A percentile compares a stretch with the other conserved stretches of the same genome.
phyloP scores from a whole-genome alignment of 2,329 filamentous ascomycete species.

The Ambrosiella beaveri region DNA sequence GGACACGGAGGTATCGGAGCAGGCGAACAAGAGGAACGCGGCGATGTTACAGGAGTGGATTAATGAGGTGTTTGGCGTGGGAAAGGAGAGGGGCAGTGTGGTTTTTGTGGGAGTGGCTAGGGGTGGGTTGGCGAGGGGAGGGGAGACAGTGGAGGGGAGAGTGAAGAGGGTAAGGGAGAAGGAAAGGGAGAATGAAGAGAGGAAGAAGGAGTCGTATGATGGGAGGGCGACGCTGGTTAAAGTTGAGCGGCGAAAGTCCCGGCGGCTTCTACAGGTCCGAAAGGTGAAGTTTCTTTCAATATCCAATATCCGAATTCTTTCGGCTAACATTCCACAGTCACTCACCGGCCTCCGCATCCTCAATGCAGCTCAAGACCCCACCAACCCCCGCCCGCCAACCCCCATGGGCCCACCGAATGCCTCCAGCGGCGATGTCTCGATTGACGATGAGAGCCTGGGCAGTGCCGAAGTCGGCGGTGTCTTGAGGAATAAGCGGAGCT shows the following conservation, averaged over 20 bases:
- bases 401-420: neutral
- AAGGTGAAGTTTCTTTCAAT: neutral
- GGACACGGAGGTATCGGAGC: slow-evolving; percentile 48
- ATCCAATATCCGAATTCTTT: no score
- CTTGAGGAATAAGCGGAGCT: slow-evolving; percentile 28
- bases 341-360: neutral
- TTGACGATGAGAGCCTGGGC: neutral
- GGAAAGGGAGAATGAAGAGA: neutral
- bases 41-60: slow-evolving; percentile 62
- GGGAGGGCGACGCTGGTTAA: neutral
- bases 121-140: slow-evolving; percentile 53
- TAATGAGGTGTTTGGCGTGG: slow-evolving; percentile 50
- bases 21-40: slow-evolving; percentile 67
- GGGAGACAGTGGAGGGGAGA: slow-evolving; percentile 51
- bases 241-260: neutral
- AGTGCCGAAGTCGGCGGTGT: neutral
- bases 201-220: neutral
- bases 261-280: neutral
- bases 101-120: slow-evolving; percentile 54
- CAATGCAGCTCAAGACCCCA: neutral
- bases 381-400: neutral
- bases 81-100: slow-evolving; percentile 49
- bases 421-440: neutral
- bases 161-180: slow-evolving; percentile 36
- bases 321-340: neutral